phyloP scores from a whole-genome alignment of 208 protist genomes.

The Herpetomonas muscarum region DNA sequence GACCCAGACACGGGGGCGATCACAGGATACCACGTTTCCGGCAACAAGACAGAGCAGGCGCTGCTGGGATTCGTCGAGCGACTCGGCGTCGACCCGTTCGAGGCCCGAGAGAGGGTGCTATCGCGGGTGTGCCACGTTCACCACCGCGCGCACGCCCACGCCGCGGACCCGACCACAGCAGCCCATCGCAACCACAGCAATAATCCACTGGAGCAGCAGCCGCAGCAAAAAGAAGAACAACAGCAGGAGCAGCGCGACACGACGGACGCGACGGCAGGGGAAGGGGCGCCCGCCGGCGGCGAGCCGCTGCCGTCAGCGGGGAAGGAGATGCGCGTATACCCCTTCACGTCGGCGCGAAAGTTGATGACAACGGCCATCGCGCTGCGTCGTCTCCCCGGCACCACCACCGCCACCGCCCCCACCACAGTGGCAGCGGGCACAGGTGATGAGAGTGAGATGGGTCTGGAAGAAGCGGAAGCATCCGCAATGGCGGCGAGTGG shows the following conservation, averaged over 20 bases:
- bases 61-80: constrained; percentile 49
- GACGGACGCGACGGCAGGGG: not conserved
- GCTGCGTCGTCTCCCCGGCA: too few relatives aligned
- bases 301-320: not conserved
- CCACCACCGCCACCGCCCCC: too few relatives aligned
- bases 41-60: constrained; percentile 81
- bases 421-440: too few relatives aligned
- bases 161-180: not conserved
- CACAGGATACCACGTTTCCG: constrained; percentile 25
- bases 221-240: not conserved
- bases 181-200: not conserved
- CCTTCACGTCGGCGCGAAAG: constrained; percentile 76
- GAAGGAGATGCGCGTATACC: constrained; percentile 39
- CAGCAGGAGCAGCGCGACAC: not conserved
- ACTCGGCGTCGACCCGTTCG: constrained; percentile 25
- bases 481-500: not conserved
- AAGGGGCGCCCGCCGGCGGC: not conserved
- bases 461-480: too few relatives aligned
- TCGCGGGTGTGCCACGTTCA: constrained; percentile 1
- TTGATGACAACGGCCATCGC: constrained; percentile 60
- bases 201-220: not conserved
- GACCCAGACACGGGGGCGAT: not conserved
- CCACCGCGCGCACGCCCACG: not conserved
- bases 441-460: too few relatives aligned
- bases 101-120: constrained; percentile 17